phyloP scores from a whole-genome alignment of 1,139 yeast genomes.

The Yamadazyma friedrichii region DNA sequence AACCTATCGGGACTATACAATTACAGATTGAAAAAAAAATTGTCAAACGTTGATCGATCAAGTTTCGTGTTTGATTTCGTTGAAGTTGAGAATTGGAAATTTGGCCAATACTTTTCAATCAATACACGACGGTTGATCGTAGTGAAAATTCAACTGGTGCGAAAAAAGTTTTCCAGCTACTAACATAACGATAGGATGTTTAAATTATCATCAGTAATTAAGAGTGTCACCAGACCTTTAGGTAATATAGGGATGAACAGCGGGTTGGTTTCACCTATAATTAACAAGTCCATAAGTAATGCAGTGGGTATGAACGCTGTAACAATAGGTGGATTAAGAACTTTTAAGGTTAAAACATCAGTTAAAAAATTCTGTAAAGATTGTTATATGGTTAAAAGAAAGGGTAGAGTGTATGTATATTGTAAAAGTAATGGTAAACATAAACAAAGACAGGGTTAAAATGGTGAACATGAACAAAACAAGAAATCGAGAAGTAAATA shows the following conservation, averaged over 20 bases:
- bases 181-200: conserved; percentile 8
- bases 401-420: conserved; percentile 89
- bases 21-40: too few relatives aligned
- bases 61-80: conserved; percentile 16
- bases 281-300: not conserved
- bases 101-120: conserved; percentile 2
- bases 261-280: not conserved
- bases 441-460: conserved; percentile 91
- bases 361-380: conserved; percentile 90
- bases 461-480: not conserved
- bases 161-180: conserved; percentile 4
- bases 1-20: too few relatives aligned
- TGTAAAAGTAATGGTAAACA: conserved; percentile 93
- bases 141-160: not conserved
- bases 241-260: not conserved
- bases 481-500: not conserved
- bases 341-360: conserved; percentile 58
- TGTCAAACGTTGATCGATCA: not conserved
- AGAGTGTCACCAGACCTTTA: conserved; percentile 2
- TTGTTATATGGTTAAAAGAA: conserved; percentile 91
- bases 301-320: conserved; percentile 1
- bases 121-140: conserved; percentile 3
- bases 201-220: conserved; percentile 10
- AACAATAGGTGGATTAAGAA: conserved; percentile 17
- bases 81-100: conserved; percentile 5